Evolutionary conservation across 23 red algal genomes (phyloP).

Genomic region (Gracilaria domingensis): DNA sequence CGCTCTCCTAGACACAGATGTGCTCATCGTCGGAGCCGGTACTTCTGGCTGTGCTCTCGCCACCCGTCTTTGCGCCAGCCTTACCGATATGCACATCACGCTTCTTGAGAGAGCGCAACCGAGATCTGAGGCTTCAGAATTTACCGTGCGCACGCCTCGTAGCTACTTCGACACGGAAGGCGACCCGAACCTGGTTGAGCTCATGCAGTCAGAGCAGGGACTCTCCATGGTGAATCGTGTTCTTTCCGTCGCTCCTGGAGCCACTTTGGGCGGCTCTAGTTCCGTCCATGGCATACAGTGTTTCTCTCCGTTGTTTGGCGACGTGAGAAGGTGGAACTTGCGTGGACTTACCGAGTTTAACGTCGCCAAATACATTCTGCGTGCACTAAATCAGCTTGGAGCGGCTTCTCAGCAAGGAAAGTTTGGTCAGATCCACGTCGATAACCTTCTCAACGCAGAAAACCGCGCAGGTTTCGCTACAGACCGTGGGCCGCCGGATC

Average conservation of each 20-base stretch:
- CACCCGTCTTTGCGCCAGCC: conserved; percentile 41
- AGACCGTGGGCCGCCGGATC: not conserved
- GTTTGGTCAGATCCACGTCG: not conserved
- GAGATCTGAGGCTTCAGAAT: conserved; percentile 6
- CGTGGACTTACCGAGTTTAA: not conserved
- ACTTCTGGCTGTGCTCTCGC: conserved; percentile 58
- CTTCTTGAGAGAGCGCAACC: conserved; percentile 34
- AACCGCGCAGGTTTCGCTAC: conserved; percentile 1
- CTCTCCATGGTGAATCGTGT: not conserved
- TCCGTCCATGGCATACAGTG: conserved; percentile 46
- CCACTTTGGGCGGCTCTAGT: conserved; percentile 36
- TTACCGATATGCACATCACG: not conserved
- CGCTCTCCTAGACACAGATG: no score
- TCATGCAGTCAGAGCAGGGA: not conserved
- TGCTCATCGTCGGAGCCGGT: conserved; percentile 35
- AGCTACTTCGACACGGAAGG: not conserved
- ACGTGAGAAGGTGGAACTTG: not conserved
- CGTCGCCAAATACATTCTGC: not conserved
- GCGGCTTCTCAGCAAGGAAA: not conserved
- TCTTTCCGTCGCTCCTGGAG: conserved; percentile 3
- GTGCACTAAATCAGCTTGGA: no score
- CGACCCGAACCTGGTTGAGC: not conserved
- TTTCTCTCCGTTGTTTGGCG: not conserved
- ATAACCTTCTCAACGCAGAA: conserved; percentile 15
- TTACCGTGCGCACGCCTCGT: conserved; percentile 40